Base-by-base conservation (phyloP, 176 grass and related monocot species). In the Juncus inflexus region DNA sequence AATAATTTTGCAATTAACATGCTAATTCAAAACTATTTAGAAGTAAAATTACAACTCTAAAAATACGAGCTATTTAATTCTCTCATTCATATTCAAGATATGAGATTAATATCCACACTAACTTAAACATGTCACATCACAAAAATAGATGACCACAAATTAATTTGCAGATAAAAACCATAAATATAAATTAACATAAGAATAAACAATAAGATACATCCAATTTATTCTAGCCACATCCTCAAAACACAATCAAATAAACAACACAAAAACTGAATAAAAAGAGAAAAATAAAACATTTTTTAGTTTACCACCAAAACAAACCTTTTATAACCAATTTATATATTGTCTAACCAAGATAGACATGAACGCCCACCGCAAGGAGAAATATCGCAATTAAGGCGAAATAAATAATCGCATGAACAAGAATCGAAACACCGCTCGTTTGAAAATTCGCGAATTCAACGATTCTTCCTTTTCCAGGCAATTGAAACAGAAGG, bases 371-470 rank as follows among this genome's bases (percentile, higher is more conserved):
- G 50, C 73, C 73, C 56, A 95, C 12, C 64, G 86, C 86, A 74
- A 95, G 67, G 66, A 95, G 50, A 55, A 95, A 67, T 81, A 95
- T 90, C 84, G 86, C 84, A 70, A 85, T 68, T 73, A 90, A 61
- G n/a, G 73, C 65, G 78, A 90, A 95, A 83, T 80, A 95, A 76
- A 95, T 82, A 81, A 85, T 13, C 63, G 90, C 14, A 74, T 95
- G 90, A 74, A 95, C 53, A 77, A 95, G 76, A 19, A 95, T 90
- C 54, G 90, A 86, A 58, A 85, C 50, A 50, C 78, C 90, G 19
- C 90, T 95, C 40, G 90, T 95, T 67, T 95, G 90, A 76, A 95
- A 90, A 70, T 84, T 90, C 60, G 83, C 81, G 61, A 95, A 95
- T 74, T 90, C 90, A 6, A 90, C 10, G 57, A 90, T 69, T 74